A percentile compares a stretch with the other conserved stretches of the same genome.
Conservation (phyloP, 1,284 basidiomycete genomes). For the Trametes polyzona region DNA sequence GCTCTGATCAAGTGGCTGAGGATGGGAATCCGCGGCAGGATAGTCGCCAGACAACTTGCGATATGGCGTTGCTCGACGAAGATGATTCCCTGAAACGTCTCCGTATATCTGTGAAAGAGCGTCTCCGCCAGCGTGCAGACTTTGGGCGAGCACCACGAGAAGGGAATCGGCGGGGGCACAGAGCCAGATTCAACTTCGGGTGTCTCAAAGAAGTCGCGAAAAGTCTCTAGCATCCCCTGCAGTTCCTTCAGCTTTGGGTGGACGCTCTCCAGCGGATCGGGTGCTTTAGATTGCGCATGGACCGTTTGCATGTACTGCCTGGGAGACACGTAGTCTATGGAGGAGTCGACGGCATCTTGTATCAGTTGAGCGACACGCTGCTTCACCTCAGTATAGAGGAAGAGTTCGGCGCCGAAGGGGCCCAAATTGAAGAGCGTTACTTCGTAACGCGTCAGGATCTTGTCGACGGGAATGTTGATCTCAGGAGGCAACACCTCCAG, state of each 20-base stretch:
- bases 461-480: constrained; percentile 56
- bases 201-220: constrained; percentile 52
- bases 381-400: constrained; percentile 62
- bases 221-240: constrained; percentile 54
- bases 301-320: constrained; percentile 19
- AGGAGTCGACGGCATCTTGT: constrained; percentile 33
- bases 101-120: constrained; percentile 56
- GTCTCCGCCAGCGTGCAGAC: constrained; percentile 62
- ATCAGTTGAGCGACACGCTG: constrained; percentile 47
- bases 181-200: constrained; percentile 22
- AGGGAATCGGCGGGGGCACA: constrained; percentile 44
- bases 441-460: constrained; percentile 60
- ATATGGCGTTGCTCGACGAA: constrained; percentile 85
- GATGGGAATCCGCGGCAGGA: constrained; percentile 62
- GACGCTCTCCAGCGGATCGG: constrained; percentile 17
- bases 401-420: constrained; percentile 60
- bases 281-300: constrained; percentile 5
- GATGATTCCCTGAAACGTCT: constrained; percentile 76
- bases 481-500: constrained; percentile 47
- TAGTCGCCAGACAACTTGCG: constrained; percentile 67
- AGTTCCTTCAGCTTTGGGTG: constrained; percentile 49
- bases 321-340: constrained; percentile 27
- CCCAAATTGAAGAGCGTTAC: constrained; percentile 57
- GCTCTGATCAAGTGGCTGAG: constrained; percentile 61
- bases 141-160: constrained; percentile 76